Percentiles rank a stretch among this genome's conserved stretches.
These are phyloP conservation scores for Bertia moriformis DNA, from an alignment of 2,329 filamentous ascomycete genomes.

Conservation along the genomic window DNA sequence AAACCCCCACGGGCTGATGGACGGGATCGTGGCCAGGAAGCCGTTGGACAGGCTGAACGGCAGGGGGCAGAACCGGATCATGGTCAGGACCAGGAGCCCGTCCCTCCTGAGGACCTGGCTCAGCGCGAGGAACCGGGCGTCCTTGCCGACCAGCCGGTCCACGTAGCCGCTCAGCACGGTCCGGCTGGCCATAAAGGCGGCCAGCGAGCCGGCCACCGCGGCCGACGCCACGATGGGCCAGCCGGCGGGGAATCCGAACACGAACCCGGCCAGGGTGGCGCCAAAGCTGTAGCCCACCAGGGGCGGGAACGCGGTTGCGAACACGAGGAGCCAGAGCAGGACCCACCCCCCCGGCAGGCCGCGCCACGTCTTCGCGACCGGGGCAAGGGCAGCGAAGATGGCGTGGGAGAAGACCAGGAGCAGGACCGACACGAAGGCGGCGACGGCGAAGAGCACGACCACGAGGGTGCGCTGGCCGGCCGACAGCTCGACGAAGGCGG, in stretches of 20 bases:
- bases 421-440: constrained; percentile 44
- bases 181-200: constrained; percentile 67
- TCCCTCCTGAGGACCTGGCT: constrained; percentile 79
- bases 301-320: constrained; percentile 70
- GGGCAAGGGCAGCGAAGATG: constrained; percentile 64
- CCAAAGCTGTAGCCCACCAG: constrained; percentile 76
- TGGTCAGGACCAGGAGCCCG: constrained; percentile 73
- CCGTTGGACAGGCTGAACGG: constrained; percentile 90
- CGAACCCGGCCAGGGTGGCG: constrained; percentile 35
- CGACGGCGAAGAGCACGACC: constrained; percentile 29
- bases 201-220: constrained; percentile 64
- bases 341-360: constrained; percentile 56
- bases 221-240: constrained; percentile 75
- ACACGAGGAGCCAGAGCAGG: constrained; percentile 63
- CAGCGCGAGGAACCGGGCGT: constrained; percentile 78
- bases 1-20: constrained; percentile 63
- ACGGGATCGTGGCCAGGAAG: constrained; percentile 85
- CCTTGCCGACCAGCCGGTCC: constrained; percentile 62
- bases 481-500: constrained; percentile 38
- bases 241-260: constrained; percentile 43
- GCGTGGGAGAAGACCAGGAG: constrained; percentile 66
- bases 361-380: constrained; percentile 65
- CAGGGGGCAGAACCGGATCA: constrained; percentile 82
- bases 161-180: constrained; percentile 69
- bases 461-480: constrained; percentile 48